Evolutionary conservation across 441 rosid genomes (phyloP).

Genomic region (Pelargonium hybrid): DNA sequence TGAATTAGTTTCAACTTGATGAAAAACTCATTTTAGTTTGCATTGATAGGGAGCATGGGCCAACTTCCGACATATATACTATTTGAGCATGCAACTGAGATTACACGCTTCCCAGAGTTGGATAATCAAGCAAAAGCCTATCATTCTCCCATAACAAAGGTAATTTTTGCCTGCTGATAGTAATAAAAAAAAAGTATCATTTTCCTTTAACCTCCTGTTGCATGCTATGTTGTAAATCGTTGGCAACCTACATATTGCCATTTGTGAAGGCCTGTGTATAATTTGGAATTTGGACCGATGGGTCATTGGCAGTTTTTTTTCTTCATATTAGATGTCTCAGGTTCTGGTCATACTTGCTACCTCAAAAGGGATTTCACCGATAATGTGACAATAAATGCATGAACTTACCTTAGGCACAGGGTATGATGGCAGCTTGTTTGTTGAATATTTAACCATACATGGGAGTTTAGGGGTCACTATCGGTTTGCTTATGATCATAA

Average conservation of each 20-base stretch:
- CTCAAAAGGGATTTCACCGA: too few species aligned
- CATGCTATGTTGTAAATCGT: not conserved
- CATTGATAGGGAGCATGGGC: slow-evolving; percentile 46
- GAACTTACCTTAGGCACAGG: not conserved
- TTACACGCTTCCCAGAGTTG: slow-evolving; percentile 67
- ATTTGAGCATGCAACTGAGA: slow-evolving; percentile 64
- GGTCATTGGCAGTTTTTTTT: not conserved
- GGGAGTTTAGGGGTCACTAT: not conserved
- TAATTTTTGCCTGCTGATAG: too few species aligned
- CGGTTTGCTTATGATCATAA: not conserved
- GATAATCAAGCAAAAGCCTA: slow-evolving; percentile 46
- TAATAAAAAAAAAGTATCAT: too few species aligned
- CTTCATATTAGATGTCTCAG: not conserved
- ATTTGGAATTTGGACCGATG: not conserved
- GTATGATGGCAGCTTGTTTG: not conserved
- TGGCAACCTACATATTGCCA: not conserved
- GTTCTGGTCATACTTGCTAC: not conserved
- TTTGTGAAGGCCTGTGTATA: not conserved
- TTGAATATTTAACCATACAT: not conserved
- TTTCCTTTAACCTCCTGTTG: too few species aligned
- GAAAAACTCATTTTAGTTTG: not conserved
- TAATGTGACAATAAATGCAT: not conserved
- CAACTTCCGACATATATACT: slow-evolving; percentile 81
- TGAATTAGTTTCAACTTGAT: not conserved
- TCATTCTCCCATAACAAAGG: slow-evolving; percentile 57